Conservation (phyloP, 805 yeast species). For the Ogataea paradorogensis region DNA sequence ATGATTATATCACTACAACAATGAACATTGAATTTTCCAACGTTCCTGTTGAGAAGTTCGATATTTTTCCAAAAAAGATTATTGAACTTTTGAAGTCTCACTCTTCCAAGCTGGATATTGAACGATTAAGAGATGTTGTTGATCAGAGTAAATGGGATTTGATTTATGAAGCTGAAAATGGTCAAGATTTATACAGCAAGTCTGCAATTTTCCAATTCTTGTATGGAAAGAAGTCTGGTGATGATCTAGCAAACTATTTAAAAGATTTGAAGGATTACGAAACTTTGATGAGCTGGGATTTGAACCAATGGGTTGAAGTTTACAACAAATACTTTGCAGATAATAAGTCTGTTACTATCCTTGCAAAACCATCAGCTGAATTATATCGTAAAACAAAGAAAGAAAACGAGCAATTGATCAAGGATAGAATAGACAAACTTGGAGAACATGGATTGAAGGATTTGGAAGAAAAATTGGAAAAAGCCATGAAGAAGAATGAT, state of each 20-base stretch:
- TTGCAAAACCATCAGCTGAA: conserved; percentile 67
- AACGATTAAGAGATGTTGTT: conserved; percentile 63
- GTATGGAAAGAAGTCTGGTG: conserved; percentile 67
- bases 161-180: conserved; percentile 59
- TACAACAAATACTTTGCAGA: conserved; percentile 53
- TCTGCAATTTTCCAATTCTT: conserved; percentile 75
- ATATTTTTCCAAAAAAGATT: conserved; percentile 50
- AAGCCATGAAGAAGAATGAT: conserved; percentile 68
- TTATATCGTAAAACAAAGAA: conserved; percentile 52
- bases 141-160: conserved; percentile 62
- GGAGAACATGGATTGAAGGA: conserved; percentile 60
- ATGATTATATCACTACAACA: conserved; percentile 66
- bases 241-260: conserved; percentile 53
- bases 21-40: conserved; percentile 59
- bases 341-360: conserved; percentile 60
- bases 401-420: conserved; percentile 47
- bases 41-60: conserved; percentile 67
- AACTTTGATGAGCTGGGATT: conserved; percentile 55
- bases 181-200: conserved; percentile 57
- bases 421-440: conserved; percentile 47
- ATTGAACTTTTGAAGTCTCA: conserved; percentile 53
- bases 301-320: conserved; percentile 63
- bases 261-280: conserved; percentile 60
- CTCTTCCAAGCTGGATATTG: conserved; percentile 55
- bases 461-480: conserved; percentile 48